A percentile compares a stretch with the other conserved stretches of the same genome.
Evolutionary conservation across 768 basidiomycete species (phyloP).

Genomic region (Saitozyma podzolica): DNA sequence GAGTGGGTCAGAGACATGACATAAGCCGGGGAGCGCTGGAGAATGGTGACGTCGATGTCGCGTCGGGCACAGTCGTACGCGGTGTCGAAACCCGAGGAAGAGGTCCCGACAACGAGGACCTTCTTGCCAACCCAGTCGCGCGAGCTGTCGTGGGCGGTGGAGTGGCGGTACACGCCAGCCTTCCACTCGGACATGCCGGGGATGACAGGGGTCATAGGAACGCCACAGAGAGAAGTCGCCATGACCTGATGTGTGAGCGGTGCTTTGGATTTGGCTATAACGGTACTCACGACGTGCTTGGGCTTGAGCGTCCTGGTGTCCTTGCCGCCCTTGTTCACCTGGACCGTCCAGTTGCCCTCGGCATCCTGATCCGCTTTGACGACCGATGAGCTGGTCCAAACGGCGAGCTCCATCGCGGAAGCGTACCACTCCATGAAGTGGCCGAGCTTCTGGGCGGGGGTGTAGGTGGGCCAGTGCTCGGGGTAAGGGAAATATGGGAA

Average conservation of each 20-base stretch:
- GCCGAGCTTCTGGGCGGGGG: constrained; percentile 45
- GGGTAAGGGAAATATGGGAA: constrained; percentile 55
- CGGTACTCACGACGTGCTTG: constrained; percentile 7
- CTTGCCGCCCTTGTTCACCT: constrained; percentile 12
- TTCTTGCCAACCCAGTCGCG: constrained; percentile 67
- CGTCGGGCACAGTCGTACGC: constrained; percentile 57
- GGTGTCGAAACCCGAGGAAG: constrained; percentile 60
- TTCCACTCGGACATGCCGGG: constrained; percentile 59
- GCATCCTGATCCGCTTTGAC: constrained; percentile 4
- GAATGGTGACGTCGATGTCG: constrained; percentile 57
- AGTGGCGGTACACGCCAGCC: constrained; percentile 63
- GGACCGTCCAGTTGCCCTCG: constrained; percentile 20
- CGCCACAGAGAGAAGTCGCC: constrained; percentile 20
- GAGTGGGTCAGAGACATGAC: constrained; percentile 59
- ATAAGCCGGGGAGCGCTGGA: constrained; percentile 45
- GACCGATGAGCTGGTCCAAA: constrained; percentile 16
- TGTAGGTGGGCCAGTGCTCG: constrained; percentile 47
- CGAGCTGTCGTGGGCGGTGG: constrained; percentile 60
- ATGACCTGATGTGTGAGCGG: constrained; percentile 5
- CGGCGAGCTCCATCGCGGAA: constrained; percentile 17
- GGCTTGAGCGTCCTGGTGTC: constrained; percentile 8
- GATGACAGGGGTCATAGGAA: constrained; percentile 9
- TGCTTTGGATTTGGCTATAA: too few species aligned
- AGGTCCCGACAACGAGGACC: constrained; percentile 68
- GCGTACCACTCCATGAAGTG: constrained; percentile 46